Conservation (phyloP, 2,329 filamentous ascomycete species). For the Ilyonectria robusta region DNA sequence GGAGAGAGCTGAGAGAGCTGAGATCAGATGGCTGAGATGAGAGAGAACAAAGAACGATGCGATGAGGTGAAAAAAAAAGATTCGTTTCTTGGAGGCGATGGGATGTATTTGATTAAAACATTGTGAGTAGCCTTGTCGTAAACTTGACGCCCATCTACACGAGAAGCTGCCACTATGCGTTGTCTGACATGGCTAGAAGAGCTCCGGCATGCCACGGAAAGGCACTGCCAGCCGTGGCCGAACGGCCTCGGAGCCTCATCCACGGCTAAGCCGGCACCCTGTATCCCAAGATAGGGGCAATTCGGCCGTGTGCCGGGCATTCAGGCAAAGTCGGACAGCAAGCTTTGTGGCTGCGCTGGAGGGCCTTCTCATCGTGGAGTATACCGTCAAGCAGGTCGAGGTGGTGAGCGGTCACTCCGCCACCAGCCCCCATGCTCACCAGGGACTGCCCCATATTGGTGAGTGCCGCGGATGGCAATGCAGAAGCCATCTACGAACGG, state of each 20-base stretch:
- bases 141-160: background rate
- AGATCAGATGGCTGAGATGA: slow-evolving; percentile 13
- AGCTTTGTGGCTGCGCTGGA: slow-evolving; percentile 3
- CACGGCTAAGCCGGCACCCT: slow-evolving; percentile 15
- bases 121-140: background rate
- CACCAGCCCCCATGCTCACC: slow-evolving; percentile 17
- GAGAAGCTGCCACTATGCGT: slow-evolving; percentile 11
- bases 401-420: slow-evolving; percentile 7
- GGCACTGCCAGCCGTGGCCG: slow-evolving; percentile 27
- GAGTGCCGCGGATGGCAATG: background rate
- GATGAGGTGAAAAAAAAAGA: slow-evolving; percentile 11
- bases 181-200: slow-evolving; percentile 10
- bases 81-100: slow-evolving; percentile 2
- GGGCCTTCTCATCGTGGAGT: slow-evolving; percentile 6
- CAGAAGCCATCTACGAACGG: slow-evolving; percentile 15
- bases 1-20: slow-evolving; percentile 10
- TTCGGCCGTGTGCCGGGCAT: slow-evolving; percentile 11
- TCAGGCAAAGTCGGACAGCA: background rate
- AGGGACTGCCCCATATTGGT: background rate
- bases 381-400: background rate
- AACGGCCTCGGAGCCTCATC: slow-evolving; percentile 23
- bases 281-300: slow-evolving; percentile 3
- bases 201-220: slow-evolving; percentile 26
- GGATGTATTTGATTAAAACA: slow-evolving; percentile 12
- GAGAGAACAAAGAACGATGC: slow-evolving; percentile 27